Evolutionary conservation across 2,329 filamentous ascomycete species (phyloP), one percentile per base, ranked within the genome.

Genomic region (Drechslera avenae): DNA sequence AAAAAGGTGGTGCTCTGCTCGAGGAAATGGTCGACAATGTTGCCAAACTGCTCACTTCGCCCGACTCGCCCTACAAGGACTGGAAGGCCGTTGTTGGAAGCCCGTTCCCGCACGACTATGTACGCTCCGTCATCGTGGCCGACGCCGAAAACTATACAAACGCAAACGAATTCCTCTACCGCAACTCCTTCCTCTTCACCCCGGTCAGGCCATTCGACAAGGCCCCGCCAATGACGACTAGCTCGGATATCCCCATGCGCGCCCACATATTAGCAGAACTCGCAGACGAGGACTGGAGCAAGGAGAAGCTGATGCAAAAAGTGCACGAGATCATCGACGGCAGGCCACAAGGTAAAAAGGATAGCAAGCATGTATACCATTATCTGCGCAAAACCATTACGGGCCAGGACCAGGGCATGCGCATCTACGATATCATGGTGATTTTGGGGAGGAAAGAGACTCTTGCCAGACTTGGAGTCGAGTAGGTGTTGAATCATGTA

Each of bases 121-220:
- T 87, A 5, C 60, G 73, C 7, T 67, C 72, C 2, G 75, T 87
- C 14, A 72, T 88, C 16, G 69, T 73, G 9, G 76, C 76, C 17
- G 83, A 86, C 59, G 77, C 79, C 7, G 80, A 81, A 53, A 84
- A 82, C 50, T 88, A 83, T 67, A 80, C 77, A 14, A 83, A 76
- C 13, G 76, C 84, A 0, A 54, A 71, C 3, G 76, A 82, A 16
- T 89, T 86, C 67, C 71, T 83, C 6, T 64, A 78, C 26, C 78
- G 81, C 28, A 83, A 85, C 65, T 67, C 72, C 21, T 82, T 83
- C 62, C 83, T 89, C 71, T 87, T 88, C 70, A 71, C 69, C 1
- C 64, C 74, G 0, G 26, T 72, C 2, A 57, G 60, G 0, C 60
- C 66, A 5, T 37, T 60, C 47, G n/a, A 19, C 9, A 40, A 50